These are phyloP conservation scores for Telfairia occidentalis DNA, from an alignment of 331 rosid species.

Conservation along the genomic window DNA sequence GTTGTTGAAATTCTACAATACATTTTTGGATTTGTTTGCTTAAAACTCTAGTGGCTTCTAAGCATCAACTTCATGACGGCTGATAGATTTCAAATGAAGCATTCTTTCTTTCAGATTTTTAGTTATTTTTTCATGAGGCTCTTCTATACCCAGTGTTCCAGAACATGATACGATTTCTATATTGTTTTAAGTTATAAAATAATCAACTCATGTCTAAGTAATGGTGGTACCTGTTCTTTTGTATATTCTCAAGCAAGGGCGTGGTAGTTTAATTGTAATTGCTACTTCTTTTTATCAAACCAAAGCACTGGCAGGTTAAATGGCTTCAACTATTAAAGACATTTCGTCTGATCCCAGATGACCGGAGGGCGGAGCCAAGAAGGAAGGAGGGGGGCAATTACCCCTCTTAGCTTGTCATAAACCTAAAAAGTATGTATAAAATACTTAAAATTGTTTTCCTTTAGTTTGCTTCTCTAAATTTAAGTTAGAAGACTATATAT, in stretches of 20 bases:
- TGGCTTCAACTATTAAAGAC: not conserved
- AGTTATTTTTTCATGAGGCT: not conserved
- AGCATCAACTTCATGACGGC: not conserved
- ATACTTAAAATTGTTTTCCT: too few relatives aligned
- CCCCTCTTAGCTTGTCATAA: too few relatives aligned
- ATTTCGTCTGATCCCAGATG: not conserved
- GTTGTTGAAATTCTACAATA: not conserved
- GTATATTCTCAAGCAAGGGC: not conserved
- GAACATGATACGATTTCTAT: not conserved
- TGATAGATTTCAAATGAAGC: not conserved
- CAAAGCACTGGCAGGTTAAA: not conserved
- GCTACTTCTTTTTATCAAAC: not conserved
- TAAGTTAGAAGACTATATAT: too few relatives aligned
- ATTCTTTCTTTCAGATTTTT: not conserved
- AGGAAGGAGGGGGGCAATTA: too few relatives aligned
- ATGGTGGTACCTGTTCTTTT: not conserved
- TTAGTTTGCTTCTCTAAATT: too few relatives aligned
- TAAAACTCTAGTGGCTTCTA: not conserved
- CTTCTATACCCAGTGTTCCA: not conserved
- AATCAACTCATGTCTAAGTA: not conserved
- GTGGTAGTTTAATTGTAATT: not conserved
- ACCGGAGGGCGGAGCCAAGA: too few relatives aligned
- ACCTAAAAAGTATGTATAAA: too few relatives aligned
- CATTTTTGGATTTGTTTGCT: not conserved
- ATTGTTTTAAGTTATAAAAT: not conserved